Evolutionary conservation across 2,329 filamentous ascomycete genomes (phyloP).

Genomic region (Talaromyces funiculosus): DNA sequence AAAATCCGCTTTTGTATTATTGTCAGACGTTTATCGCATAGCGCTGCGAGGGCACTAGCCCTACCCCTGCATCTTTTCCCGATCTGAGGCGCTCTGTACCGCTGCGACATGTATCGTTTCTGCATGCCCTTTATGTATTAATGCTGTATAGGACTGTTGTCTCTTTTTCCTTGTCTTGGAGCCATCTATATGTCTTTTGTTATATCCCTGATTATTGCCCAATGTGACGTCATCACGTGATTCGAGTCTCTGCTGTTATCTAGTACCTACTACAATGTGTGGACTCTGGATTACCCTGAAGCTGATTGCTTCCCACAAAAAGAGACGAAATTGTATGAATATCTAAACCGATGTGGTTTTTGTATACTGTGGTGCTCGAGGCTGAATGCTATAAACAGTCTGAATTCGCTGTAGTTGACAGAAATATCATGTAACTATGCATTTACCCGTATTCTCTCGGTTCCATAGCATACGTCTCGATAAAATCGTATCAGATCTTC

Average conservation of each 20-base stretch:
- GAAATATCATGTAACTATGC: background rate
- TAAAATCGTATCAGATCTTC: background rate
- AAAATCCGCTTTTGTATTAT: background rate
- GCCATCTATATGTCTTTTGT: background rate
- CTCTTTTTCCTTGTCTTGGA: constrained; percentile 11
- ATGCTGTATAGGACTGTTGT: constrained; percentile 19
- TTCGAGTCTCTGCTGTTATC: background rate
- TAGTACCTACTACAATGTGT: background rate
- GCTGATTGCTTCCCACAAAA: background rate
- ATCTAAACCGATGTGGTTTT: background rate
- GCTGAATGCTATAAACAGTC: background rate
- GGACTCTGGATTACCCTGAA: background rate
- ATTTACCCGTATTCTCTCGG: background rate
- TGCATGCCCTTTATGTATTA: constrained; percentile 4
- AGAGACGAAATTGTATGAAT: background rate
- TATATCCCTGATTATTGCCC: background rate
- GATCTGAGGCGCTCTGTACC: background rate
- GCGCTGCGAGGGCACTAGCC: constrained; percentile 39
- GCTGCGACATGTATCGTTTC: background rate
- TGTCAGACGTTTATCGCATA: constrained; percentile 28
- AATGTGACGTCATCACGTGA: background rate
- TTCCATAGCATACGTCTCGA: background rate
- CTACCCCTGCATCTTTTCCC: constrained; percentile 24
- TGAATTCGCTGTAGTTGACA: background rate
- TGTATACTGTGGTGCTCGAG: background rate